Evolutionary conservation across 768 basidiomycete species (phyloP), one percentile per base, ranked within the genome.

Genomic region (Omphalotus guepiniiformis): DNA sequence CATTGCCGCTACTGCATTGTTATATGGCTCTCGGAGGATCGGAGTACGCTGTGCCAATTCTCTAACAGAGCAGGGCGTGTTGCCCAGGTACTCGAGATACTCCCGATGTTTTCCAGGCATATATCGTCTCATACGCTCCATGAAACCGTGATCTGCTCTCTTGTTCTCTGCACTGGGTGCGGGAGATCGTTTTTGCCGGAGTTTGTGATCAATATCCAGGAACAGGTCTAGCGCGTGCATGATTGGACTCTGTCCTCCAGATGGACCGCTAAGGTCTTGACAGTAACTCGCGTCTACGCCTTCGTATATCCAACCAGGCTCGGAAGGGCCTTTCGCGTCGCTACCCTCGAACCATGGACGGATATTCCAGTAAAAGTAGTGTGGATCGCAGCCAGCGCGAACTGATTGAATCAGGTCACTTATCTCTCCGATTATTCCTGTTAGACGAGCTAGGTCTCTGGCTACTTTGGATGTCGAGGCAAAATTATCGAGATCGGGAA

Each of bases 291-390:
- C 38, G 4, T 74, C 72, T 6, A 89, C 80, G 0, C 89, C 92
- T 58, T 93, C 85, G 63, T 87, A 97, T 32, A 83, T 68, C 88
- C 88, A 91, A 16, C 69, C 70, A 7, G 74, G 71, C 22, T 66
- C 67, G 6, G 65, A 62, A 6, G 78, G 66, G 0, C 76, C 78
- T 52, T 74, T 78, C 37, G 75, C 75, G 49, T 81, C 79, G 53
- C 87, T 89, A 12, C 94, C 94, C 44, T 85, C 83, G 67, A 79
- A 95, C 95, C 95, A 99, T 2, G 92, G 93, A 42, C 95, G 81
- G 55, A 92, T 80, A 48, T 84, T 74, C 77, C 86, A 88, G 66
- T 93, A 94, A 67, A 99, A 97, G 47, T 80, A 75, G 49, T 84
- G 80, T 4, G 95, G 94, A 59, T 91, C 86, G 60, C 93, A 86